Percentiles rank a stretch among this genome's conserved stretches.
Evolutionary conservation across 495 filamentous ascomycete genomes (phyloP).

Genomic region (Hyaloscypha hepaticicola): DNA sequence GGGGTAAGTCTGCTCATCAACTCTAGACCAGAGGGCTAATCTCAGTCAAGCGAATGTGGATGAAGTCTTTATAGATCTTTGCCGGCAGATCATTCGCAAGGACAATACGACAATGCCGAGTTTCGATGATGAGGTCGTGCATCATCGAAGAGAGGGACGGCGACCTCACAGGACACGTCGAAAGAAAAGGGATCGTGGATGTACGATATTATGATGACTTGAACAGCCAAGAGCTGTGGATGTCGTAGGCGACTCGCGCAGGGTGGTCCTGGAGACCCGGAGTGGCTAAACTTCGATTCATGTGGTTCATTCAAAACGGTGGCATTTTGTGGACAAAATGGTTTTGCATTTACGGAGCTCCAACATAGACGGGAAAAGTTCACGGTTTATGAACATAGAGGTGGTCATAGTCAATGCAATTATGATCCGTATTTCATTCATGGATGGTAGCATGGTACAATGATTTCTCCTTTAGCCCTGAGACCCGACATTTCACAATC

Average conservation of each 20-base stretch:
- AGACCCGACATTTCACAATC: background rate
- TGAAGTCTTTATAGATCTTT: slow-evolving; percentile 92
- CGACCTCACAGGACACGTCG: slow-evolving; percentile 18
- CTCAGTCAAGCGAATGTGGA: slow-evolving; percentile 76
- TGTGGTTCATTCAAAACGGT: background rate
- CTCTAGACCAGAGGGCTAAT: background rate
- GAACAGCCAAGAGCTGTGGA: background rate
- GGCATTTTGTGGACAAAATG: background rate
- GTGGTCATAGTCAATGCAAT: background rate
- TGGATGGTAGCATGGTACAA: no score
- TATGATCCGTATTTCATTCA: background rate
- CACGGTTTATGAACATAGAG: background rate
- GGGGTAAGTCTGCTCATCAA: slow-evolving; percentile 42
- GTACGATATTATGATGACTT: slow-evolving; percentile 30
- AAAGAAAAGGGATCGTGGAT: slow-evolving; percentile 19
- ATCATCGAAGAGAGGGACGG: slow-evolving; percentile 23
- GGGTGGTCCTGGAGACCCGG: background rate
- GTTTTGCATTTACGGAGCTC: background rate
- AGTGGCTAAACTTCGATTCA: background rate
- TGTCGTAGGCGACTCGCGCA: background rate
- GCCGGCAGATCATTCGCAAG: slow-evolving; percentile 83
- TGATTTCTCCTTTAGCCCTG: no score
- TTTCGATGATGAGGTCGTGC: slow-evolving; percentile 34
- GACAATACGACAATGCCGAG: slow-evolving; percentile 35
- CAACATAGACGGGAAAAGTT: background rate